phyloP scores from a whole-genome alignment of 2,329 filamentous ascomycete species.

The Diaporthe ampelina region DNA sequence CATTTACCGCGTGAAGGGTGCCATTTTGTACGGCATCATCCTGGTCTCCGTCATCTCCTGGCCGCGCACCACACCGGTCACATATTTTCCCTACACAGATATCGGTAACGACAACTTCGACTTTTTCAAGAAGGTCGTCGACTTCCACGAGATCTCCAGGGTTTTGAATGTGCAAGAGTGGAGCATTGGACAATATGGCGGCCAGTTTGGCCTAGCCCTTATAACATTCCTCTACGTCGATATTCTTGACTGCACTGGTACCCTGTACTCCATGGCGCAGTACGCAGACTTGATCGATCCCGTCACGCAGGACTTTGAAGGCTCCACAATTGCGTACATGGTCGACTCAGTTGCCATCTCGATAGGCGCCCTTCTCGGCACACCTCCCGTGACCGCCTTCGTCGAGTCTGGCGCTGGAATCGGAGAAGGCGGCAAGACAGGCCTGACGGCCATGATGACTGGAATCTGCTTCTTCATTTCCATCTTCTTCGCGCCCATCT shows the following conservation, averaged over 20 bases:
- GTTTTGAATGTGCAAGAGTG: constrained; percentile 81
- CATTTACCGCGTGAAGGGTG: constrained; percentile 89
- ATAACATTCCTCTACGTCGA: constrained; percentile 94
- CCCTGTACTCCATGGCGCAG: constrained; percentile 89
- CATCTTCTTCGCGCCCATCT: constrained; percentile 82
- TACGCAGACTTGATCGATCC: constrained; percentile 86
- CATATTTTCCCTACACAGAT: constrained; percentile 82
- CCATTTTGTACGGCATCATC: constrained; percentile 85
- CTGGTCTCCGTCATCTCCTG: constrained; percentile 91
- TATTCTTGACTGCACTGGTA: constrained; percentile 88
- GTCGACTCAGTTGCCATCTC: constrained; percentile 85
- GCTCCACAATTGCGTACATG: constrained; percentile 82
- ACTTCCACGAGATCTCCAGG: constrained; percentile 82
- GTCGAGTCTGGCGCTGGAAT: constrained; percentile 84
- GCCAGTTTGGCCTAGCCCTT: constrained; percentile 85
- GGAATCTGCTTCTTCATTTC: constrained; percentile 79
- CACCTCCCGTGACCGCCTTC: constrained; percentile 80
- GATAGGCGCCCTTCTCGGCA: constrained; percentile 80
- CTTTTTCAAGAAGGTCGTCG: constrained; percentile 90
- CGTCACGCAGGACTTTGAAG: constrained; percentile 88
- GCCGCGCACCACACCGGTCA: constrained; percentile 82
- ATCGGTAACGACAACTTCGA: constrained; percentile 80
- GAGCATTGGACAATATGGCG: constrained; percentile 76
- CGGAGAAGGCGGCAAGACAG: constrained; percentile 80
- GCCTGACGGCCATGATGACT: constrained; percentile 77